A percentile compares a stretch with the other conserved stretches of the same genome.
phyloP scores from a whole-genome alignment of 768 basidiomycete genomes.

The Auricularia auricula-judae region DNA sequence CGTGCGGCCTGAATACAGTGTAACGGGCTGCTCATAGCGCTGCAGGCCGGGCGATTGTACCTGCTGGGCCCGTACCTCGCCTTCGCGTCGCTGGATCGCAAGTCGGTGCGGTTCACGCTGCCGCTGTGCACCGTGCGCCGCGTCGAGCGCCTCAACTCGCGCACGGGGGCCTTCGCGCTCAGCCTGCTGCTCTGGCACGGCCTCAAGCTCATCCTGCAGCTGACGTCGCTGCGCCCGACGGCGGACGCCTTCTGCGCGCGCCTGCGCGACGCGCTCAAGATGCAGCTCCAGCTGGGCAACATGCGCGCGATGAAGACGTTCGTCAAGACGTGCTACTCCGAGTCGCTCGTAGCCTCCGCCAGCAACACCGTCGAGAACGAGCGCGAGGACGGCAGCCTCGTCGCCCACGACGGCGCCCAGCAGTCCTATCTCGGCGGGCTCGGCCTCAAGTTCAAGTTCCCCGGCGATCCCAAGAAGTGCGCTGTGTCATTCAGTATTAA shows the following conservation, averaged over 20 bases:
- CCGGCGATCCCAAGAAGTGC: constrained; percentile 86
- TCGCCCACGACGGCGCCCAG: constrained; percentile 28
- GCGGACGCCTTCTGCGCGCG: constrained; percentile 88
- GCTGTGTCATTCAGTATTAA: constrained; percentile 13
- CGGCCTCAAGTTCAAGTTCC: constrained; percentile 77
- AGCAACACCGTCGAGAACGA: constrained; percentile 34
- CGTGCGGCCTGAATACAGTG: constrained; percentile 24
- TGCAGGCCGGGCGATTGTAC: constrained; percentile 83
- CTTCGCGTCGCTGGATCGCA: constrained; percentile 84
- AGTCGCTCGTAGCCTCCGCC: constrained; percentile 58
- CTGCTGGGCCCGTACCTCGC: constrained; percentile 83
- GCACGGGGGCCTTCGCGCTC: constrained; percentile 93
- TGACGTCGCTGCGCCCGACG: constrained; percentile 86
- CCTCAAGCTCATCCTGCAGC: constrained; percentile 84
- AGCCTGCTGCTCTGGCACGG: constrained; percentile 92
- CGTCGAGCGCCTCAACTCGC: constrained; percentile 87
- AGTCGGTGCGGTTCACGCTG: constrained; percentile 83
- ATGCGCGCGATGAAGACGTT: constrained; percentile 93
- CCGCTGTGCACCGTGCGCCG: constrained; percentile 87
- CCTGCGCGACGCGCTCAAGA: constrained; percentile 80
- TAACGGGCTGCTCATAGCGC: neutral
- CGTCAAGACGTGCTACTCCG: constrained; percentile 88
- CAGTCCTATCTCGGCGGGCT: constrained; percentile 64
- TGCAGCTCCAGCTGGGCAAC: constrained; percentile 76
- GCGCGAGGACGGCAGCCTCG: constrained; percentile 56